Base-by-base conservation (phyloP, 2,329 filamentous ascomycete genomes). In the Diaporthe destruens region DNA sequence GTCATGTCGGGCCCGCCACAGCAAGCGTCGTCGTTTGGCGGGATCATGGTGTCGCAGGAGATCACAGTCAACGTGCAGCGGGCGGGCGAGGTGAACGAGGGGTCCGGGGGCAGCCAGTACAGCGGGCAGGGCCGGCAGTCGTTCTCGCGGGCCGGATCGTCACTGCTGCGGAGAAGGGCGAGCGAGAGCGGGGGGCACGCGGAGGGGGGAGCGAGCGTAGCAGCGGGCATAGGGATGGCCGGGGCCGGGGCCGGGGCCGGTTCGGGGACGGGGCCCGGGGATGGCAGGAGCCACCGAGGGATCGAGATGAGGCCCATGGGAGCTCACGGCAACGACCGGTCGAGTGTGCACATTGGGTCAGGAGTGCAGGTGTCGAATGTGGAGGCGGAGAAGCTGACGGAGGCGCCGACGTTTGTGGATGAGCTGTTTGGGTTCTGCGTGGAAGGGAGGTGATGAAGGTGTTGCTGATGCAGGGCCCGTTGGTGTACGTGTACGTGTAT, bases 11-110 rank as follows among this genome's bases (percentile, higher is more conserved):
- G 70, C 63, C 51, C n/a, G 18, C 69, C 54, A 44, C 69, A 68
- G 42, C 67, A 72, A 36, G 65, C 73, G 6, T 74, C 75, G 9
- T 76, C 78, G 11, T 84, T 85, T 65, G 88, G 89, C 8, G 88
- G 89, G 29, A 92, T 91, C 77, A 87, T 91, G 83, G 87, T 91
- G 8, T 89, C 87, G 32, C 88, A 90, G 74, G 88, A 92, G 76
- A 87, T 91, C 71, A 87, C 86, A 9, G 86, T 91, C n/a, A 85
- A 89, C 61, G 82, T 80, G 8, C 80, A 81, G 36, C 78, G 81
- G 29, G 75, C 75, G 2, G 72, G 71, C 8, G 74, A 73, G 44
- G 42, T 59, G 14, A n/a, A 57, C 1, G 77, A 77, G 0, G 77
- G 59, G 0, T 77, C 77, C 0, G 77, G 79, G 32, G 51, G 78